Evolutionary conservation across 805 yeast species (phyloP).

Genomic region (Saccharomyces jurei): DNA sequence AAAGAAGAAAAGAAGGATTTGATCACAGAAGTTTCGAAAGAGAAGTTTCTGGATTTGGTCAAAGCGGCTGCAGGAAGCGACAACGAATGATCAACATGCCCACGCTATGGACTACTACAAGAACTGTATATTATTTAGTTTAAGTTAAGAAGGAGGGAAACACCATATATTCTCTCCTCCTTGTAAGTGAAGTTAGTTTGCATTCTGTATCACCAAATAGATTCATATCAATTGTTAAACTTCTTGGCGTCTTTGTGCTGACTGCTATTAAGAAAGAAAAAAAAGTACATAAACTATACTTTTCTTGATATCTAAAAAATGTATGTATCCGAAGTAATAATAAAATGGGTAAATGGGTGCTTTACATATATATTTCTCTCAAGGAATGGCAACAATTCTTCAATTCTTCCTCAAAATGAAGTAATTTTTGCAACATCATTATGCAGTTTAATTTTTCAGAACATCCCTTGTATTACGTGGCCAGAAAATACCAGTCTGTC

Average conservation of each 20-base stretch:
- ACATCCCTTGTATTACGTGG: too few relatives aligned
- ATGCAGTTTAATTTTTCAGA: neutral
- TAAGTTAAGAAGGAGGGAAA: neutral
- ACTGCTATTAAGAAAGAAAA: too few relatives aligned
- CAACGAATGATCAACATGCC: neutral
- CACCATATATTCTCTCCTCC: neutral
- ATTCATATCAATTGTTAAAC: neutral
- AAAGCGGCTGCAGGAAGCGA: conserved; percentile 57
- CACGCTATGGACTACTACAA: neutral
- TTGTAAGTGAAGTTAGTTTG: neutral
- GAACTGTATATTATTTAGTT: neutral
- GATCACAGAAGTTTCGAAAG: conserved; percentile 76
- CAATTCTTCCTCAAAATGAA: too few relatives aligned
- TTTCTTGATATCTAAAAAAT: too few relatives aligned
- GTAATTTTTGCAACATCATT: neutral
- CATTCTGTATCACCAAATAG: neutral
- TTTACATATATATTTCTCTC: too few relatives aligned
- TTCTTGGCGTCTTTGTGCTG: neutral
- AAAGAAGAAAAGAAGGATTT: conserved; percentile 46
- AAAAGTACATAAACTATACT: too few relatives aligned
- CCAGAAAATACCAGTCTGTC: too few relatives aligned
- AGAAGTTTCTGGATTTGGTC: conserved; percentile 80
- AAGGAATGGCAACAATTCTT: too few relatives aligned
- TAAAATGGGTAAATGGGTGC: too few relatives aligned
- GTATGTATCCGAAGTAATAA: too few relatives aligned